Percentiles rank a stretch among this genome's conserved stretches.
Evolutionary conservation across 768 basidiomycete genomes (phyloP).

Genomic region (Mycena floridula): DNA sequence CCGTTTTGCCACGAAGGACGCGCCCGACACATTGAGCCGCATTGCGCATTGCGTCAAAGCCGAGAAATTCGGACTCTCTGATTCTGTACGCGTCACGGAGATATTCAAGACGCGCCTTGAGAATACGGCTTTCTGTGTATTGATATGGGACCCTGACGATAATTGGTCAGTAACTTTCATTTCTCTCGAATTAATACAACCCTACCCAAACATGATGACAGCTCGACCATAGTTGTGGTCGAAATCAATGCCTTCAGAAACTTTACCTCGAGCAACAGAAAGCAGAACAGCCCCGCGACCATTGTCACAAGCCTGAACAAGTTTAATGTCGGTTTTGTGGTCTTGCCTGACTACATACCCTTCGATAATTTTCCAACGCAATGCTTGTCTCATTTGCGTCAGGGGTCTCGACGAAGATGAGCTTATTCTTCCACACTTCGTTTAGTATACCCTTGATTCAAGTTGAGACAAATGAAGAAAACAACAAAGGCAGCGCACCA

Average conservation of each 20-base stretch:
- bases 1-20: constrained; percentile 95
- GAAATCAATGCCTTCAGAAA: constrained; percentile 99
- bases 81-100: constrained; percentile 98
- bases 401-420: constrained; percentile 98
- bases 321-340: not conserved
- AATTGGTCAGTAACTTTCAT: constrained; percentile 8
- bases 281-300: constrained; percentile 94
- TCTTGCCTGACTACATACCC: constrained; percentile 40
- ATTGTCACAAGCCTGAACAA: constrained; percentile 87
- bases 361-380: constrained; percentile 93
- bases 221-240: constrained; percentile 99
- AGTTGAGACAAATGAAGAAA: constrained; percentile 2
- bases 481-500: constrained; percentile 53
- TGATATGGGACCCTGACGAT: constrained; percentile 81
- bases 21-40: constrained; percentile 99
- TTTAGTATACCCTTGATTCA: constrained; percentile 91
- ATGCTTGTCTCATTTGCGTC: constrained; percentile 99
- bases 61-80: constrained; percentile 96
- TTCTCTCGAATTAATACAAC: constrained; percentile 4
- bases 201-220: constrained; percentile 98
- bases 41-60: constrained; percentile 99
- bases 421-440: constrained; percentile 99
- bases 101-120: constrained; percentile 96
- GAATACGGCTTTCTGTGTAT: constrained; percentile 95
- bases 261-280: constrained; percentile 97